Base-by-base conservation (phyloP, 176 grass and related monocot species). In the Triticum timopheevii region DNA sequence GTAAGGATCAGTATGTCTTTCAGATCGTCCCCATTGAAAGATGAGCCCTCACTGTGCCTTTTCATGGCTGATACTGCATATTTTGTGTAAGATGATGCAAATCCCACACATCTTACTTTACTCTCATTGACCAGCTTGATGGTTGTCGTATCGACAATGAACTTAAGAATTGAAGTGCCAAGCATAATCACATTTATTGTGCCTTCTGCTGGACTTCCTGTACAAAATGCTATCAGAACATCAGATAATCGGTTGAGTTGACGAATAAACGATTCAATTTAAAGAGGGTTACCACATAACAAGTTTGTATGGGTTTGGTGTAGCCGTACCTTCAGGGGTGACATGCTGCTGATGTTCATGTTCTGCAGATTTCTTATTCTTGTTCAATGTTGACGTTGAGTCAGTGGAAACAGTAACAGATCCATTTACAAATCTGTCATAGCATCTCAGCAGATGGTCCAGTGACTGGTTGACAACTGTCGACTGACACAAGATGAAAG, bases 141-240 rank as follows among this genome's bases (percentile, higher is more conserved):
- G 62, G 82, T 82, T 79, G 82, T 83, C 65, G 91, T 78, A 82
- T 98, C 93, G 12, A 90, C 71, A 42, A 90, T 76, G 76, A 90
- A 95, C 83, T 98, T 91, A 42, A 98, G 90, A 80, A 98, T 71
- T 82, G 86, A 70, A 74, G 90, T 84, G 23, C 85, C 87, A 82
- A 98, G 56, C 84, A 89, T 85, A 66, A 92, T 80, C 12, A 88
- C 56, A 81, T 88, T 96, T 38, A 79, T 17, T 63, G 78, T 84
- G 58, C 88, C 79, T 89, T 66, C 86, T 71, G 81, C 84, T 85
- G 87, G 68, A 82, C 76, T 65, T 90, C 50, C 92, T 98, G 77
- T 74, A 90, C 56, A 69, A 88, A 69, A 79, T 42, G 27, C 49
- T 80, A 80, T 40, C 27, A 54, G 27, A 84, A 66, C 16, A 86